Evolutionary conservation across 257 asterid genomes (phyloP), one percentile per base, ranked within the genome.

Genomic region (Plantago major): DNA sequence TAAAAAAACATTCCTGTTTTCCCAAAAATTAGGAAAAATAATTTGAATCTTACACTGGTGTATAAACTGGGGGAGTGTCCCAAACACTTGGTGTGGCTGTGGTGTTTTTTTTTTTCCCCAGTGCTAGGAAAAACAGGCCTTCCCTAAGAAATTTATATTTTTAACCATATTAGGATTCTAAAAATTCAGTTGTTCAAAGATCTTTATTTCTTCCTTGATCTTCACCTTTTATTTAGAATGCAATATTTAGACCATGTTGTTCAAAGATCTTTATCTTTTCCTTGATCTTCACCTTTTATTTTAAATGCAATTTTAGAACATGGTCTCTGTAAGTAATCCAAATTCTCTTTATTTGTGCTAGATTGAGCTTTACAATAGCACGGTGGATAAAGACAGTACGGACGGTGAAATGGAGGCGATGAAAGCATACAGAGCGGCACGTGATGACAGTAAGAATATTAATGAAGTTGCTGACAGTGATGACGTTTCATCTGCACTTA

Each of bases 401-500:
- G 95, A 81, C 0, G 92, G 85, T 42, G 92, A 82, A 76, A 89
- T 65, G 71, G 95, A 72, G 58, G 95, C 94, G 67, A 81, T 58
- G 73, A 79, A 76, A 76, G 96, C 97, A 15, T 93, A 93, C 62
- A 79, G 61, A 79, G 97, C 90, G 46, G 97, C 97, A 62, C 79
- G 94, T 71, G 94, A 77, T 76, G 95, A 87, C 60, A 79, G 71
- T 74, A 94, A 83, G 57, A 63, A 68, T 47, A 79, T 73, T 67
- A 73, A 63, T 55, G 97, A 86, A 78, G 75, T 42, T 76, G 74
- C 81, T 72, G 71, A 83, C 38, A 90, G 87, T 45, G 80, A 83
- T 71, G 72, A 85, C 73, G 96, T 85, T 58, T 89, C 97, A 26
- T 76, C 92, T 43, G 97, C 95, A 42, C 97, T 93, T 62, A 86